A percentile compares a stretch with the other conserved stretches of the same genome.
phyloP scores from a whole-genome alignment of 1,139 yeast genomes.

The Suhomyces wounanorum region DNA sequence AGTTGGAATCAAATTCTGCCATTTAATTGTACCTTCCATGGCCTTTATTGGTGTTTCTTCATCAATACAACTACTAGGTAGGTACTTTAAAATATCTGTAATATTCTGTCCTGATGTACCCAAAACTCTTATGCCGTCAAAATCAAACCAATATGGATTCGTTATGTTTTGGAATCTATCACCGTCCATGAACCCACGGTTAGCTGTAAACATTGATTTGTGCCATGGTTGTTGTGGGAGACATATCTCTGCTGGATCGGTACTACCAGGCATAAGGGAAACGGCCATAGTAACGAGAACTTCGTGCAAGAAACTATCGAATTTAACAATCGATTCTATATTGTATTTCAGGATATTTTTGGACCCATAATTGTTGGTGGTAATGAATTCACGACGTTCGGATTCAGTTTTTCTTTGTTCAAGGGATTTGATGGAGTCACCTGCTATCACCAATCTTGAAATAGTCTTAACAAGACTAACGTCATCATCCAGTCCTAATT shows the following conservation, averaged over 20 bases:
- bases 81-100: constrained; percentile 71
- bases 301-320: constrained; percentile 65
- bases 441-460: constrained; percentile 67
- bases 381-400: constrained; percentile 30
- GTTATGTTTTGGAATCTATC: constrained; percentile 53
- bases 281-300: constrained; percentile 63
- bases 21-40: constrained; percentile 67
- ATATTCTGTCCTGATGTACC: constrained; percentile 88
- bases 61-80: constrained; percentile 21
- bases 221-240: constrained; percentile 92
- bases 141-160: constrained; percentile 72
- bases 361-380: constrained; percentile 52
- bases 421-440: constrained; percentile 60
- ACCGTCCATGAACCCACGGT: constrained; percentile 45
- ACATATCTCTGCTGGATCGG: constrained; percentile 81
- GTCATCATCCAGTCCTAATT: constrained; percentile 46
- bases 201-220: constrained; percentile 60
- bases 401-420: constrained; percentile 25
- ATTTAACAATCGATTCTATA: constrained; percentile 37
- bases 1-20: constrained; percentile 92
- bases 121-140: constrained; percentile 54
- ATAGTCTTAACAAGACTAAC: constrained; percentile 35
- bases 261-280: constrained; percentile 78
- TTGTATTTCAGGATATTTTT: constrained; percentile 53
- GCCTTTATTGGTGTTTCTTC: constrained; percentile 25